These are phyloP conservation scores for Neltuma alba DNA, from an alignment of 306 rosid genomes.

Conservation along the genomic window DNA sequence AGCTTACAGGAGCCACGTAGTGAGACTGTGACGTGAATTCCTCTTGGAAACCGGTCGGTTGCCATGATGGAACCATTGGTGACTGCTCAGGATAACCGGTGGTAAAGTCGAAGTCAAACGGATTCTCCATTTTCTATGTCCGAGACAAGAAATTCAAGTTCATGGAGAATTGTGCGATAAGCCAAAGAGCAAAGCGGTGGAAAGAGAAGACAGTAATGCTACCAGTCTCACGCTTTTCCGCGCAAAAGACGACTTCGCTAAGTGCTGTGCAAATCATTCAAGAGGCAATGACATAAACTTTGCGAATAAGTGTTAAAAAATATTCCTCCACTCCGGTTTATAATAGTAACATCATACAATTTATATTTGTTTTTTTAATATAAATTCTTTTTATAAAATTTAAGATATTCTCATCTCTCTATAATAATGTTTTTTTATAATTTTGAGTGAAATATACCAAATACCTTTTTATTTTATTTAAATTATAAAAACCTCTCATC, in stretches of 20 bases:
- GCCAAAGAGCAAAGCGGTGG: background rate
- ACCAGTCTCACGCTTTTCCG: background rate
- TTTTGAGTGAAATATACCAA: too few relatives aligned
- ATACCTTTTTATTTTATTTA: too few relatives aligned
- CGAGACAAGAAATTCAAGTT: background rate
- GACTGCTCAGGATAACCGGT: constrained; percentile 33
- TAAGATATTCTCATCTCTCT: too few relatives aligned
- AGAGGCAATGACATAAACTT: background rate
- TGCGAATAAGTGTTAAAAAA: too few relatives aligned
- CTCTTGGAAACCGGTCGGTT: background rate
- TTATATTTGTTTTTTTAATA: too few relatives aligned
- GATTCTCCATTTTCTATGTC: constrained; percentile 50
- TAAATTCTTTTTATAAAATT: too few relatives aligned
- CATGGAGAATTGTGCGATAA: constrained; percentile 15
- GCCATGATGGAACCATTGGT: constrained; percentile 31
- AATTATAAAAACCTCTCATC: too few relatives aligned
- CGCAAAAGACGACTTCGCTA: background rate
- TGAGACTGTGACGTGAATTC: background rate
- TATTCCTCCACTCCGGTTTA: too few relatives aligned
- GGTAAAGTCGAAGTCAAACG: constrained; percentile 35
- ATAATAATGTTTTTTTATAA: too few relatives aligned
- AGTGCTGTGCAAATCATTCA: background rate
- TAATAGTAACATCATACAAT: too few relatives aligned
- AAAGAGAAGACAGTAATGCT: background rate
- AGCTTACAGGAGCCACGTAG: constrained; percentile 2